These are phyloP conservation scores for Musa beccarii DNA, from an alignment of 176 grass and related monocot species.

Conservation along the genomic window DNA sequence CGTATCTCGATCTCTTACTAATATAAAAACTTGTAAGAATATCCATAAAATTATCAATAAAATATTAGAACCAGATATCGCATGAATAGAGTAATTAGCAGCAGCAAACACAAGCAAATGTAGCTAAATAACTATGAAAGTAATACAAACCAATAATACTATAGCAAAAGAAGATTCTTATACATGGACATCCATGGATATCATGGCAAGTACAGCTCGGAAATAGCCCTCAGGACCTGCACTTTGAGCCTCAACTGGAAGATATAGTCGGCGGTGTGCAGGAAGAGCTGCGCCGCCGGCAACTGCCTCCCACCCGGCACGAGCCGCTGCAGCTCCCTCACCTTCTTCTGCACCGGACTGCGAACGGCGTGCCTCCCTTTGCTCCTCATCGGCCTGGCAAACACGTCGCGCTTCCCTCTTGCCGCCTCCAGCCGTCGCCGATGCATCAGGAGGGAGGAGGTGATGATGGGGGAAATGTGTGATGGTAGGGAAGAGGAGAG, in stretches of 20 bases:
- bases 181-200: too few relatives aligned
- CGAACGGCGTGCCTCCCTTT: slow-evolving; percentile 1
- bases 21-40: too few relatives aligned
- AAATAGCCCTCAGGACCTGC: slow-evolving; percentile 50
- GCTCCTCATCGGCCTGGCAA: background rate
- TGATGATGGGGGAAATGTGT: background rate
- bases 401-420: slow-evolving; percentile 17
- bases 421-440: slow-evolving; percentile 6
- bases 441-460: background rate
- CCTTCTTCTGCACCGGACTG: slow-evolving; percentile 34
- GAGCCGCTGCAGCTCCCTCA: slow-evolving; percentile 71
- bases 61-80: too few relatives aligned
- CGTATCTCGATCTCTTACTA: too few relatives aligned
- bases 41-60: too few relatives aligned
- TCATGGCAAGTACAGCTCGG: slow-evolving; percentile 30
- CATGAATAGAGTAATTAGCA: too few relatives aligned
- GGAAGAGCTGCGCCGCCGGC: slow-evolving; percentile 50
- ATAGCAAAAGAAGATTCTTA: too few relatives aligned
- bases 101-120: too few relatives aligned
- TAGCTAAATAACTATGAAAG: too few relatives aligned
- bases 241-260: slow-evolving; percentile 43
- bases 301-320: slow-evolving; percentile 44
- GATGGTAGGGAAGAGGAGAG: slow-evolving; percentile 8
- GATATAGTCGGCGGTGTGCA: slow-evolving; percentile 66
- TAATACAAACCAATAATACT: too few relatives aligned